Evolutionary conservation across 345 rosid species (phyloP).

Genomic region (Salix koriyanagi): DNA sequence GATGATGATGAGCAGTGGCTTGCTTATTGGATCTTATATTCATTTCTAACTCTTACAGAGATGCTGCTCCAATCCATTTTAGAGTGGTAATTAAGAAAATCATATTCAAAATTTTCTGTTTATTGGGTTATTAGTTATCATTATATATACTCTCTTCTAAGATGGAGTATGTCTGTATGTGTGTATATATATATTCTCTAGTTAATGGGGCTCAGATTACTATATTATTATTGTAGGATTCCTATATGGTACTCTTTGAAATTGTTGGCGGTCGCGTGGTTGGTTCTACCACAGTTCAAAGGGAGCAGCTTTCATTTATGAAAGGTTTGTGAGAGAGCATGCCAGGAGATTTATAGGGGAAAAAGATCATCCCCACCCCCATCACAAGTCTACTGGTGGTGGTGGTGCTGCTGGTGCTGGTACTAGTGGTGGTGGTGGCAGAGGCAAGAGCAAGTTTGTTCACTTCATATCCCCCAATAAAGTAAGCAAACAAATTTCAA

Average conservation of each 20-base stretch:
- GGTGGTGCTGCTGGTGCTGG: background rate
- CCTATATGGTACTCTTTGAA: constrained; percentile 79
- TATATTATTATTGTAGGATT: constrained; percentile 39
- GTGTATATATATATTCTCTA: background rate
- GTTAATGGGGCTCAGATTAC: background rate
- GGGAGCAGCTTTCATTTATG: constrained; percentile 80
- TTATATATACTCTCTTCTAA: too few species aligned
- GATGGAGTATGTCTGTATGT: too few species aligned
- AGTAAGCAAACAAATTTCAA: constrained; percentile 2
- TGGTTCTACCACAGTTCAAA: constrained; percentile 63
- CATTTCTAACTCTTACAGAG: constrained; percentile 70
- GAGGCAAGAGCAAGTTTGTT: constrained; percentile 28
- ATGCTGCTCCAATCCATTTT: constrained; percentile 60
- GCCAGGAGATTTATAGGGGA: constrained; percentile 35
- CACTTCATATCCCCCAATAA: constrained; percentile 24
- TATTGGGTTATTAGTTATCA: background rate
- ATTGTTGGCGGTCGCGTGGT: constrained; percentile 59
- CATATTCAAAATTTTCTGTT: background rate
- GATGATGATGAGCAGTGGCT: constrained; percentile 88
- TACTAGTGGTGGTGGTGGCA: constrained; percentile 1
- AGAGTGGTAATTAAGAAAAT: constrained; percentile 40
- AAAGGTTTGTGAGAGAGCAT: constrained; percentile 50
- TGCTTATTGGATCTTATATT: constrained; percentile 87
- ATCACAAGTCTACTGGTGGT: constrained; percentile 3
- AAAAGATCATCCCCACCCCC: constrained; percentile 1